Base-by-base conservation (phyloP, 148 eudicot genomes). In the Nepenthes mirabilis region DNA sequence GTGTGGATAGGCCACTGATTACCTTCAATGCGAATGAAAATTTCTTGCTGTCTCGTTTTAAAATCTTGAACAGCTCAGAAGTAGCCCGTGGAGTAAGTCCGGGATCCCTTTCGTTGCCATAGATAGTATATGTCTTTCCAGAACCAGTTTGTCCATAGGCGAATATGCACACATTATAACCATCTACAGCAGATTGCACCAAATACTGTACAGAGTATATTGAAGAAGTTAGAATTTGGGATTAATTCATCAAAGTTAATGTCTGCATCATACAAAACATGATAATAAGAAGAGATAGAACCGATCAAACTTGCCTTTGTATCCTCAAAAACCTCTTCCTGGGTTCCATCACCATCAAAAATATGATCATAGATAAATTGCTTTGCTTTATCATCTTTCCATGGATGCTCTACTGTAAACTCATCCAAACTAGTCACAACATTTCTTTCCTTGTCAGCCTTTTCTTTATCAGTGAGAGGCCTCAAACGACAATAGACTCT, bases 91-190 rank as follows among this genome's bases (percentile, higher is more conserved):
- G 99, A 14, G 99, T 94, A 54, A 94, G 97, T 60, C 99, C 99
- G 36, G 91, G 89, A 59, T 83, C 71, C 52, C 72, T 65, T 23
- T 85, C 93, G 14, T 77, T 80, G 55, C 99, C 99, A 65, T 86
- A 94, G 43, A 94, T 89, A 8, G 99, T 94, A 65, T 80, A 94
- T 10, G 99, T 94, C 77, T 94, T 94, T 58, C 99, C 99, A 4
- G 99, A 94, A 70, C 99, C 99, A 69, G 99, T 94, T 85, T 94
- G 99, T 11, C 99, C 99, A 72, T 94, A 94, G 37, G 99, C 99
- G 80, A 94, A 94, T 72, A 94, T 89, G 76, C 99, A 94, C 3
- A 94, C 99, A 65, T 94, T 94, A 47, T 77, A 94, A 52, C 99
- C 99, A 69, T 94, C 99, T 14, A 86, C 87, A 52, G 99, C 97